Evolutionary conservation across 495 filamentous ascomycete species (phyloP).

Genomic region (Chlorociboria aeruginascens): DNA sequence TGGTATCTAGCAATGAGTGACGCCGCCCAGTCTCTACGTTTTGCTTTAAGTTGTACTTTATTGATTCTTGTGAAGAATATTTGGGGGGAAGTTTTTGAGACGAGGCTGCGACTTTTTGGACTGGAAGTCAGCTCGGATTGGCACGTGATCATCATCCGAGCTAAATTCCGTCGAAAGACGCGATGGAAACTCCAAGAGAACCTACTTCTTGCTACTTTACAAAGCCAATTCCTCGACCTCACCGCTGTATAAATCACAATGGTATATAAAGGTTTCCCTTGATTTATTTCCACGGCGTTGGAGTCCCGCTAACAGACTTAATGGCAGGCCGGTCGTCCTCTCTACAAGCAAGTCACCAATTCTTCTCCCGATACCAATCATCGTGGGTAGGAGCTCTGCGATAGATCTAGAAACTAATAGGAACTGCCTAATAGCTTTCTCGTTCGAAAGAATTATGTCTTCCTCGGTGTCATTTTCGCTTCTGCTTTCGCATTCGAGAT

Average conservation of each 20-base stretch:
- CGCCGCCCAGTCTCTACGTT: not conserved
- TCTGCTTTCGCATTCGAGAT: constrained; percentile 87
- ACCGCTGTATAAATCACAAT: constrained; percentile 11
- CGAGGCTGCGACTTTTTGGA: constrained; percentile 1
- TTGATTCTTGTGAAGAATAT: too few relatives aligned
- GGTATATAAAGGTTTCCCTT: constrained; percentile 2
- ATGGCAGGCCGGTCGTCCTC: constrained; percentile 24
- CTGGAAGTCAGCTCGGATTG: not conserved
- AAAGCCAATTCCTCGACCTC: not conserved
- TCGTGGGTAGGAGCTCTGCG: not conserved
- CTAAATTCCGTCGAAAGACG: constrained; percentile 22
- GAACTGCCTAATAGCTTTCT: constrained; percentile 46
- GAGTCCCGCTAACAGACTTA: constrained; percentile 12
- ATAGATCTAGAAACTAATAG: constrained; percentile 24
- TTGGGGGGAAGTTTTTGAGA: not conserved
- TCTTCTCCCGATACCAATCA: constrained; percentile 6
- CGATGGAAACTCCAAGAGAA: constrained; percentile 17
- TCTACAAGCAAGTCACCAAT: constrained; percentile 72
- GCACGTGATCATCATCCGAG: not conserved
- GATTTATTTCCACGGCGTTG: not conserved
- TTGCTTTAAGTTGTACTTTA: not conserved
- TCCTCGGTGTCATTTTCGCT: constrained; percentile 75
- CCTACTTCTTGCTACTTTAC: constrained; percentile 9
- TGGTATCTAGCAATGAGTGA: not conserved
- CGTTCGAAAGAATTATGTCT: constrained; percentile 74